Evolutionary conservation across 495 filamentous ascomycete genomes (phyloP), one percentile per base, ranked within the genome.

Genomic region (Venustampulla echinocandica): DNA sequence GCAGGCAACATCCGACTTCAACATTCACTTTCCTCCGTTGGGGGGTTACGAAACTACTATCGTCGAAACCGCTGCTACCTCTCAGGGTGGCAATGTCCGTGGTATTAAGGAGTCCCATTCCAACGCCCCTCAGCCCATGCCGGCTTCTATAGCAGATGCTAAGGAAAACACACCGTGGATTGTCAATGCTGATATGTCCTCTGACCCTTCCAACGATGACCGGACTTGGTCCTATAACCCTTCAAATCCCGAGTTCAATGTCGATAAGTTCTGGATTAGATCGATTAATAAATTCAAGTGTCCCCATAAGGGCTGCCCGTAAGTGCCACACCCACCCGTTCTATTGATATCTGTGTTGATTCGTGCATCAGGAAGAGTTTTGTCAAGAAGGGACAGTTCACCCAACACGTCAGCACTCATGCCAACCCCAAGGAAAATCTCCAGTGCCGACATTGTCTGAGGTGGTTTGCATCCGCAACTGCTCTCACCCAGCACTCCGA

Each of bases 281-380:
- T 47, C 61, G 17, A 41, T 58, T 2, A 24, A 54, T 2, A 62
- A 56, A 37, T 73, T 57, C 49, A 64, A 60, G 30, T 73, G 69
- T 38, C 68, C 67, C 1, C 47, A 67, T 30, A 52, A 49, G 19
- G 61, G 32, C n/a, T 72, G 67, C 59, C 41, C 37, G 69, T 69
- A 56, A 61, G 58, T 63, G 9, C 10, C 17, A 9, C 10, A 35
- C 14, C 28, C 13, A 32, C 2, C 13, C 22, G 4, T 43, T n/a
- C 13, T n/a, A n/a, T n/a, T n/a, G 24, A 40, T 14, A 41, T 21
- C 21, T 46, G 30, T 42, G 15, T 50, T 35, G 20, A 58, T 27
- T 14, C 27, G 20, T 7, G 23, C 9, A 27, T 54, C n/a, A 69
- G 66, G 1, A 66, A 64, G 30, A 62, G 59, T 20, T 59, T 61